Evolutionary conservation across 139 green algal species (phyloP).

Genomic region (Chlamydomonas sp.): DNA sequence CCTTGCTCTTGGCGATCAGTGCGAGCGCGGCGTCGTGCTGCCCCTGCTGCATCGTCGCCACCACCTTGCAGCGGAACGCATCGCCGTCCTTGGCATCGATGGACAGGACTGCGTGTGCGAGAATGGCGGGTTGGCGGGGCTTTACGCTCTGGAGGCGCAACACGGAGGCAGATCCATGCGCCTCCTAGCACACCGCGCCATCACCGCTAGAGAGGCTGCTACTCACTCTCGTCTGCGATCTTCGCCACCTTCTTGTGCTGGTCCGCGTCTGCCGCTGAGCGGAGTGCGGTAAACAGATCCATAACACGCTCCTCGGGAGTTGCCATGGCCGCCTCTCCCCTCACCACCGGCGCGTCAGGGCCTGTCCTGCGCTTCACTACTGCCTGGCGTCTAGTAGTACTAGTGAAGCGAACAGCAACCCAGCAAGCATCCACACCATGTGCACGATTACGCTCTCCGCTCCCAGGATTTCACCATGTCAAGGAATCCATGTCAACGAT

Average conservation of each 20-base stretch:
- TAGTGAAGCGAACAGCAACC: no score
- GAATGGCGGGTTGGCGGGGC: neutral
- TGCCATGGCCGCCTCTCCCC: no score
- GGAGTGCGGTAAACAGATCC: no score
- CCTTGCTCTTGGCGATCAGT: constrained; percentile 19
- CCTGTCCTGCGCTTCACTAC: no score
- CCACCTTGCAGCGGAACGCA: constrained; percentile 55
- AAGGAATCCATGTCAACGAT: no score
- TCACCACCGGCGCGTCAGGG: no score
- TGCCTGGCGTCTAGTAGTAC: no score
- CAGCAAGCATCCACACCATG: no score
- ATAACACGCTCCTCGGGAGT: no score
- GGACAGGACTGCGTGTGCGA: constrained; percentile 56
- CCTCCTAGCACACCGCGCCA: neutral
- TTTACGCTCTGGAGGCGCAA: neutral
- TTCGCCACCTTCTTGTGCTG: constrained; percentile 59
- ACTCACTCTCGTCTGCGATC: constrained; percentile 55
- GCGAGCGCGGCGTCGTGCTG: constrained; percentile 47
- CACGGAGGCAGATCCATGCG: neutral
- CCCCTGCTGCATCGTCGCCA: constrained; percentile 50
- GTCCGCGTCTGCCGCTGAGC: no score
- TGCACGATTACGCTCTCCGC: no score
- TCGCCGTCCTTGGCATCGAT: constrained; percentile 54
- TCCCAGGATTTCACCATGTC: no score
- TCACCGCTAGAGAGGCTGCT: neutral